Evolutionary conservation across 1,284 basidiomycete species (phyloP), one percentile per base, ranked within the genome.

Genomic region (Kwoniella shivajii): DNA sequence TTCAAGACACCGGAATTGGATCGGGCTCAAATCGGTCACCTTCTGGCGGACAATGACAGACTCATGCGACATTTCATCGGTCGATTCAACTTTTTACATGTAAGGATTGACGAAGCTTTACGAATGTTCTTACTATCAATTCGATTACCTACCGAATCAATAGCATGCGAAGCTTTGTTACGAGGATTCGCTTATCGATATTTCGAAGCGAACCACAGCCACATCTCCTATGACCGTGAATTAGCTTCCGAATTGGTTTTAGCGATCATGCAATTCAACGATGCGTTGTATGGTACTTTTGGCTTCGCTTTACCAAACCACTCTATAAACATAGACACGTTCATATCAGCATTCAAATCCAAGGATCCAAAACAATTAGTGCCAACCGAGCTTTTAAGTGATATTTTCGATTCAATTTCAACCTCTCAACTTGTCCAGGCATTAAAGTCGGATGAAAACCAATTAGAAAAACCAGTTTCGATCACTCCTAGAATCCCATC

Each of bases 1-100:
- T 93, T 91, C 83, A 87, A 87, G 67, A 89, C 87, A 6, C 79
- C 86, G 34, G 92, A 95, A 50, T 80, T 99, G 50, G 90, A 97
- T 79, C 84, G 89, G 59, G 82, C 84, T n/a, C 84, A 85, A 50
- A 80, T 99, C 34, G 92, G 93, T 36, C 83, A 87, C 50, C 93
- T 91, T 73, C 82, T 99, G 4, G 84, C 86, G 0, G 81, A 85
- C 31, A 88, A 89, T 54, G 87, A 87, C 66, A 78, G 83, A 27
- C 84, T 92, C 26, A 80, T 97, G 52, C 87, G 86, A 66, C 84
- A 88, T 7, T 99, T 89, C 75, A 81, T 98, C 51, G 90, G 91
- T 67, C 85, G 84, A 56, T 96, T 98, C 78, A 86, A 89, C 16
- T 89, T 96, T 69, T 79, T 82, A 0, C 88, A 89, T 2, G 80